Conservation (phyloP, 768 basidiomycete species). For the Arthromyces matolae region DNA sequence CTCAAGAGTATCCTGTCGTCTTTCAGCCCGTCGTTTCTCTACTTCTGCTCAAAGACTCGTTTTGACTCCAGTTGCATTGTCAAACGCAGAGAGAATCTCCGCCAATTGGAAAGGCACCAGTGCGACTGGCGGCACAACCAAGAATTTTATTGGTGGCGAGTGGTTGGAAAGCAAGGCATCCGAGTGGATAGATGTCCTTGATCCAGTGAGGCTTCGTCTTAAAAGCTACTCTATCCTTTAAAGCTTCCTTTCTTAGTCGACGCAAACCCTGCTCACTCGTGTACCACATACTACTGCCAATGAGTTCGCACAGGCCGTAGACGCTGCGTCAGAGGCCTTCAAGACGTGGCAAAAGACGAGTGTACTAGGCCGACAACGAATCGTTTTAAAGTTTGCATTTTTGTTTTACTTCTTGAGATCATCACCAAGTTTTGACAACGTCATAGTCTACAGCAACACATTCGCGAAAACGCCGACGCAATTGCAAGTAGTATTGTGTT, state of each 20-base stretch:
- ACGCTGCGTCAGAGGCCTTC: conserved; percentile 81
- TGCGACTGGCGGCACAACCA: conserved; percentile 80
- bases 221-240: neutral
- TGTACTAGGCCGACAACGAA: conserved; percentile 80
- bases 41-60: conserved; percentile 44
- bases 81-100: conserved; percentile 68
- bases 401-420: conserved; percentile 7
- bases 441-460: conserved; percentile 78
- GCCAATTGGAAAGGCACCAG: conserved; percentile 84
- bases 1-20: conserved; percentile 27
- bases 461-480: conserved; percentile 82
- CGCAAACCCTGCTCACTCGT: conserved; percentile 83
- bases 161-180: conserved; percentile 78
- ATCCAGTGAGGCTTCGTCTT: conserved; percentile 63
- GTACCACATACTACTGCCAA: conserved; percentile 83
- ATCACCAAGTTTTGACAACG: neutral
- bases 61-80: conserved; percentile 50
- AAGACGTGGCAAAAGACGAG: conserved; percentile 86
- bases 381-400: conserved; percentile 74
- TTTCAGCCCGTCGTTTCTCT: conserved; percentile 35
- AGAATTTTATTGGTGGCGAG: conserved; percentile 89
- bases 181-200: conserved; percentile 83
- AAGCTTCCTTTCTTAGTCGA: conserved; percentile 50
- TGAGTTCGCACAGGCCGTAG: conserved; percentile 83
- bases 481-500: conserved; percentile 87